A percentile compares a stretch with the other conserved stretches of the same genome.
Evolutionary conservation across 1,284 basidiomycete genomes (phyloP).

Genomic region (Moniliophthora roreri): DNA sequence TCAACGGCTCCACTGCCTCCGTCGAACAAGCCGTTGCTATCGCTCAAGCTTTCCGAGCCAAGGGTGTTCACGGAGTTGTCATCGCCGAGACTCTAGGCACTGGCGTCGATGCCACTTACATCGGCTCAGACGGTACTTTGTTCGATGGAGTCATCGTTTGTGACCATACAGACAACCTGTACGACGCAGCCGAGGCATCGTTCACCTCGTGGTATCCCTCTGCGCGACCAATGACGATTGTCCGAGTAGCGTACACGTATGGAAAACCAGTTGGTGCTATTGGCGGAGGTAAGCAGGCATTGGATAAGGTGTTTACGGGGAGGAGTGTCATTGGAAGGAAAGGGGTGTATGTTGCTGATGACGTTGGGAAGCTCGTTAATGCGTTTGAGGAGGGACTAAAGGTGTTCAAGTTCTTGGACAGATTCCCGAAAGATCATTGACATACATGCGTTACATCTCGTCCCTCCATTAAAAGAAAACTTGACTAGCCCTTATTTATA

Average conservation of each 20-base stretch:
- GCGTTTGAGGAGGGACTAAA: conserved; percentile 9
- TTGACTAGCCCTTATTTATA: too few relatives aligned
- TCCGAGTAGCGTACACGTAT: conserved; percentile 8
- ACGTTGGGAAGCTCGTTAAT: neutral
- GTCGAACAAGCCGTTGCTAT: conserved; percentile 1
- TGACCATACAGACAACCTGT: conserved; percentile 1
- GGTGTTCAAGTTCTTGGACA: conserved; percentile 8
- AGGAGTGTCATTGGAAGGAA: neutral
- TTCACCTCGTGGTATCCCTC: conserved; percentile 2
- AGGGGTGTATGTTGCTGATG: neutral
- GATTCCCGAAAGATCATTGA: conserved; percentile 9
- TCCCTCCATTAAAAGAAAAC: too few relatives aligned
- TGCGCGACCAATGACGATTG: conserved; percentile 5
- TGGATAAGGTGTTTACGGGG: neutral
- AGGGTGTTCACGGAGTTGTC: conserved; percentile 1
- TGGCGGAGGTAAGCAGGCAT: neutral
- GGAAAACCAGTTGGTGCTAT: conserved; percentile 7
- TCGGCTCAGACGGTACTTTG: conserved; percentile 1
- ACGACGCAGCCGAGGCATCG: neutral
- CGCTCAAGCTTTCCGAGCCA: neutral
- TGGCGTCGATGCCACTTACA: conserved; percentile 6
- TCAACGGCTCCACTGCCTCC: neutral
- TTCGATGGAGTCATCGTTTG: conserved; percentile 9
- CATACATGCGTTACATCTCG: too few relatives aligned
- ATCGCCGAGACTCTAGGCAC: conserved; percentile 5